Evolutionary conservation across 2,329 filamentous ascomycete species (phyloP), one percentile per base, ranked within the genome.

Genomic region (Epichloe aotearoae): DNA sequence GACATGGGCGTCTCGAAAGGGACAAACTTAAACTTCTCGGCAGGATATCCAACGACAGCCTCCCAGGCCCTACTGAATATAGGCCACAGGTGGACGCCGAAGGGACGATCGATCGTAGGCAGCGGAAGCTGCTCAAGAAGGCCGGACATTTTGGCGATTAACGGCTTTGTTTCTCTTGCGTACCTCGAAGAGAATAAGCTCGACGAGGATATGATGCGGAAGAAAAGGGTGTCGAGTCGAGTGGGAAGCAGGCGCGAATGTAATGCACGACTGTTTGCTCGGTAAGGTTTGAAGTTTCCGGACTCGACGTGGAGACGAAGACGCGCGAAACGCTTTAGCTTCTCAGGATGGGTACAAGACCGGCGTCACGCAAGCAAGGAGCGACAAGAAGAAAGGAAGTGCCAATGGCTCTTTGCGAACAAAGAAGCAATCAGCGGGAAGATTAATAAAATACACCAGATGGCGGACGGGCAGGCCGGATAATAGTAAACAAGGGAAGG

Each of bases 61-160:
- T 85, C 84, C 71, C 85, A 97, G 60, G 76, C 83, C 74, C 89
- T 88, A 73, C 84, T 86, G 79, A 97, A 97, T 70, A 94, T 82
- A 61, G 91, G 88, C 93, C 93, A 97, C 69, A 96, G 73, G 56
- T 86, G 77, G 59, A 97, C 74, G 67, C 91, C 93, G 63, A 97
- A 97, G 36, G 91, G 91, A 57, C 86, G 82, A 67, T 96, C 90
- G 69, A 97, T 76, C 55, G 88, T 88, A 51, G 91, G 91, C 58
- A 82, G 66, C 65, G 87, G 76, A 55, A 82, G 62, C 60, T 76
- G 69, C 63, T 77, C 73, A 69, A 69, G 74, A 57, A 77, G 71
- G 70, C 68, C 53, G 51, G 66, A 52, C 49, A 63, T 66, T 65
- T 69, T 70, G 63, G 54, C 59, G 60, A 59, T 57, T 54, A 44